Conservation (phyloP, 768 basidiomycete genomes). For the Sutorius australiensis region DNA sequence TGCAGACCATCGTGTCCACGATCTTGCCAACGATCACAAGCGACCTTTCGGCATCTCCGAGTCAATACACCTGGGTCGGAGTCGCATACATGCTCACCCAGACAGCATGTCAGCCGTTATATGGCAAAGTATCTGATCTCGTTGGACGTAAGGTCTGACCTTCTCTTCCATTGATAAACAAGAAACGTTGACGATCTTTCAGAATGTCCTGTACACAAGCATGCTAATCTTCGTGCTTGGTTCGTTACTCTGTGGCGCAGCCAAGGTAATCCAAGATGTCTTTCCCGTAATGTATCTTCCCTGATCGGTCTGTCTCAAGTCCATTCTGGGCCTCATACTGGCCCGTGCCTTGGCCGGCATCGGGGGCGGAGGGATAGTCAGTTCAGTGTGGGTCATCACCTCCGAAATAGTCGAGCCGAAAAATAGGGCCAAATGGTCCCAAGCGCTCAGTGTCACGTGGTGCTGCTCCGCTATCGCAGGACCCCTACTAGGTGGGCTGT, state of each 20-base stretch:
- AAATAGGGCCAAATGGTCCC: conserved; percentile 77
- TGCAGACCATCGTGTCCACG: conserved; percentile 73
- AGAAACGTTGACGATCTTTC: conserved; percentile 1
- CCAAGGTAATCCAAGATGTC: conserved; percentile 46
- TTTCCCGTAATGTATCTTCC: conserved; percentile 13
- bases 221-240: conserved; percentile 74
- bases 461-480: conserved; percentile 82
- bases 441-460: conserved; percentile 83
- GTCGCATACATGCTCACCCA: conserved; percentile 84
- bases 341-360: conserved; percentile 67
- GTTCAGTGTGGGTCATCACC: conserved; percentile 82
- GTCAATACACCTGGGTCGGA: conserved; percentile 83
- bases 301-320: conserved; percentile 25
- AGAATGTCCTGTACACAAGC: conserved; percentile 70
- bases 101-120: conserved; percentile 80
- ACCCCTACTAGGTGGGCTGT: conserved; percentile 76
- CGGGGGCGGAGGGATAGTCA: conserved; percentile 86
- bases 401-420: conserved; percentile 75
- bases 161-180: conserved; percentile 4
- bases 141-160: conserved; percentile 68
- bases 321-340: conserved; percentile 59
- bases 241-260: conserved; percentile 74
- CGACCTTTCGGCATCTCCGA: conserved; percentile 61
- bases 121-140: conserved; percentile 76
- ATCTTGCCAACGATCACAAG: conserved; percentile 76